Percentiles rank a stretch among this genome's conserved stretches.
Conservation (phyloP, 2,329 filamentous ascomycete species). For the Neoarthrinium moseri region DNA sequence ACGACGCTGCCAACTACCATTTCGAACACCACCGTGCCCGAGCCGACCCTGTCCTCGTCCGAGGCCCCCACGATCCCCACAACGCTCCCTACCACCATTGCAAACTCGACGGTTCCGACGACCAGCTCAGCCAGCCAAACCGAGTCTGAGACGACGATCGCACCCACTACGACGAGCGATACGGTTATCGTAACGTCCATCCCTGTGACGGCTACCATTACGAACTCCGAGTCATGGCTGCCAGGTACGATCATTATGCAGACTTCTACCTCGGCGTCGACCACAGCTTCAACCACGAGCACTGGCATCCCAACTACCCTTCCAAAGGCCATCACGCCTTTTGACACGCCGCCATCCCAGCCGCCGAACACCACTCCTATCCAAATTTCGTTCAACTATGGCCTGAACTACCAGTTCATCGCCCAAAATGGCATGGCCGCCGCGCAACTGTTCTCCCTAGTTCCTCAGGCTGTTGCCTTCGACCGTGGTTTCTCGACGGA, state of each 20-base stretch:
- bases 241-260: conserved; percentile 63
- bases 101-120: conserved; percentile 14
- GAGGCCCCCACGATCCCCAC: neutral
- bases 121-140: conserved; percentile 8
- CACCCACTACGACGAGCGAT: conserved; percentile 12
- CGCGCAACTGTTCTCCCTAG: conserved; percentile 78
- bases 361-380: conserved; percentile 70
- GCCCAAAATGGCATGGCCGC: conserved; percentile 69
- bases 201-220: conserved; percentile 40
- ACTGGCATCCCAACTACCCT: conserved; percentile 63
- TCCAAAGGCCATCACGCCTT: conserved; percentile 74
- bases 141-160: conserved; percentile 8
- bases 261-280: conserved; percentile 38
- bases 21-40: conserved; percentile 2
- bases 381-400: conserved; percentile 80
- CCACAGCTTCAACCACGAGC: conserved; percentile 42
- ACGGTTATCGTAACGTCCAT: conserved; percentile 34
- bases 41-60: neutral
- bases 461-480: conserved; percentile 70
- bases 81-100: neutral
- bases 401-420: conserved; percentile 83
- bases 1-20: neutral
- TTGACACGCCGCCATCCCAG: conserved; percentile 47
- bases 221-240: conserved; percentile 46
- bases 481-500: conserved; percentile 55